phyloP scores from a whole-genome alignment of 345 rosid species.

The Lepidium sativum region DNA sequence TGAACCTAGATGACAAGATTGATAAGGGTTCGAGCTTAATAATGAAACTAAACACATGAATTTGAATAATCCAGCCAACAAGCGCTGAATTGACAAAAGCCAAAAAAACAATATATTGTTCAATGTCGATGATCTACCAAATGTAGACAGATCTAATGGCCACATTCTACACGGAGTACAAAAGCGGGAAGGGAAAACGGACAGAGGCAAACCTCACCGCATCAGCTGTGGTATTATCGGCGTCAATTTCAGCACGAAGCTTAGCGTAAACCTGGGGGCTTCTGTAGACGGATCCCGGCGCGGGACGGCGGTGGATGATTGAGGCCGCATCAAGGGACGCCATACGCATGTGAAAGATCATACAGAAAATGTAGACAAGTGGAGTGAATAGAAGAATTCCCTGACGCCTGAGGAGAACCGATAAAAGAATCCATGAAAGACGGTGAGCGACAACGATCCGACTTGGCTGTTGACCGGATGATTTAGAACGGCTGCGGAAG shows the following conservation, averaged over 20 bases:
- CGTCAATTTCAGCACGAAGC: constrained; percentile 68
- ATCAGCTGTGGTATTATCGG: constrained; percentile 81
- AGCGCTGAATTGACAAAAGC: too few species aligned
- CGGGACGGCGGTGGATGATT: constrained; percentile 46
- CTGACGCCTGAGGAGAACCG: constrained; percentile 81
- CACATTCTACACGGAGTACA: neutral
- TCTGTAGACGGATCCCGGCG: constrained; percentile 79
- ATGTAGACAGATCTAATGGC: neutral
- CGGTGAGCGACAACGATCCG: constrained; percentile 59
- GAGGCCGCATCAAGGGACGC: constrained; percentile 62
- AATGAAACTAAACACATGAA: neutral
- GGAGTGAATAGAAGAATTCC: constrained; percentile 86
- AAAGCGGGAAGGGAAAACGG: neutral
- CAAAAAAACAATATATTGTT: neutral
- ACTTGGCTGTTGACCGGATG: constrained; percentile 33
- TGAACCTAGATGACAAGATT: neutral
- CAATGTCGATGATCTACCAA: neutral
- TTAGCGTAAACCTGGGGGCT: constrained; percentile 82
- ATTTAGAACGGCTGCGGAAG: constrained; percentile 53
- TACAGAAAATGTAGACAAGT: constrained; percentile 75
- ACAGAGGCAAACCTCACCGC: constrained; percentile 50
- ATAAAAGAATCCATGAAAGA: constrained; percentile 61
- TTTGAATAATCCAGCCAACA: neutral
- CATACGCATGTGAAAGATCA: constrained; percentile 82
- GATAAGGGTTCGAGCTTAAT: too few species aligned